phyloP scores from a whole-genome alignment of 129 eudicot genomes.

The Arctium lappa region DNA sequence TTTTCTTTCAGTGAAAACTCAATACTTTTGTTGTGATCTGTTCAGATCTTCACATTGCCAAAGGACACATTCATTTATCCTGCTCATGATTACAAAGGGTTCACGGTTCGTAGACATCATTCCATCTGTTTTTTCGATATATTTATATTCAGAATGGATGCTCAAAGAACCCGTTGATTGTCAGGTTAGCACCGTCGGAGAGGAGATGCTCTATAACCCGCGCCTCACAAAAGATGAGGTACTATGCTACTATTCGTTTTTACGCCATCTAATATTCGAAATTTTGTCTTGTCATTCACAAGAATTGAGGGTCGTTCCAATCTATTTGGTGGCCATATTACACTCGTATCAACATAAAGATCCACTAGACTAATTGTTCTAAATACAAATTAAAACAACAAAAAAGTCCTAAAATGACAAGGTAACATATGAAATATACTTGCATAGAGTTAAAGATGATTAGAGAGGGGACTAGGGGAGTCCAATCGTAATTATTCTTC shows the following conservation, averaged over 20 bases:
- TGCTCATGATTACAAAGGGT: slow-evolving; percentile 98
- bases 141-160: slow-evolving; percentile 7
- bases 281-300: not conserved
- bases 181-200: slow-evolving; percentile 92
- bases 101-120: slow-evolving; percentile 51
- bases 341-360: not conserved
- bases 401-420: not conserved
- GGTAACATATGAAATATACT: not conserved
- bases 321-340: not conserved
- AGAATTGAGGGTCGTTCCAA: not conserved
- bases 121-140: not conserved
- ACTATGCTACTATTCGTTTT: not conserved
- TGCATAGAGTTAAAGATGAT: not conserved
- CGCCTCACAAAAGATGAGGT: slow-evolving; percentile 94
- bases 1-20: not conserved
- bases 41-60: slow-evolving; percentile 86
- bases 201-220: slow-evolving; percentile 82
- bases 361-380: not conserved
- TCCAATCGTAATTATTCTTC: not conserved
- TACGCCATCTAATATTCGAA: not conserved
- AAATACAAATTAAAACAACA: not conserved
- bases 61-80: slow-evolving; percentile 83
- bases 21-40: slow-evolving; percentile 13
- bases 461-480: not conserved
- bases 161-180: slow-evolving; percentile 14